Evolutionary conservation across 257 asterid species (phyloP), one percentile per base, ranked within the genome.

Genomic region (Solanum bukasovii): DNA sequence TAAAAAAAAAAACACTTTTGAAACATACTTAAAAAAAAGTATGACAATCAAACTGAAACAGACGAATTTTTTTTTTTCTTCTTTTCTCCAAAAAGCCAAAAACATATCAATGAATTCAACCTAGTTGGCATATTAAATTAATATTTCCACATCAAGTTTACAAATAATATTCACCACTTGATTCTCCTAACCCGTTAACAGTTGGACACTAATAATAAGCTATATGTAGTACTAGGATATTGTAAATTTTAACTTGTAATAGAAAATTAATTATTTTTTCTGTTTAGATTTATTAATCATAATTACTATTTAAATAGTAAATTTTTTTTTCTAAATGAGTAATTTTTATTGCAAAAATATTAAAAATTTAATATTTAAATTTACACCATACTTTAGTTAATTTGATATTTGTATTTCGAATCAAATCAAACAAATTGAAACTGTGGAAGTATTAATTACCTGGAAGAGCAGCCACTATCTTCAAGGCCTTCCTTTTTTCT

Each of bases 401-500:
- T 52, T 52, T 52, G 21, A 52, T 52, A 52, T 7, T 59, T 0
- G 0, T 20, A 7, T 20, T 59, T 21, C 13, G 27, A 63, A n/a
- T 63, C 7, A 63, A n/a, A 14, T 6, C 71, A n/a, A 63, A 10
- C 13, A 63, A 63, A 63, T 63, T 63, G 13, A 63, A 63, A n/a
- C 6, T 3, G 71, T 0, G 8, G 0, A n/a, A 9, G 31, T n/a
- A 4, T n/a, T 34, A 5, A 27, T 49, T 81, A 82, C 85, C 85
- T 82, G 70, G 86, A 49, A 82, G 70, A 82, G 86, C 44, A 49
- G 86, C 70, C 44, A 82, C 70, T 2, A 23, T 82, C 27, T 82
- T 82, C 86, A 82, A 5, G 70, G 86, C 86, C 86, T 82, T 82
- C 70, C 86, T 29, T 49, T 82, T 82, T 46, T 82, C 86, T 49